Percentiles rank a stretch among this genome's conserved stretches.
Evolutionary conservation across 352 stramenopile genomes (phyloP).

Genomic region (Detonula confervacea): DNA sequence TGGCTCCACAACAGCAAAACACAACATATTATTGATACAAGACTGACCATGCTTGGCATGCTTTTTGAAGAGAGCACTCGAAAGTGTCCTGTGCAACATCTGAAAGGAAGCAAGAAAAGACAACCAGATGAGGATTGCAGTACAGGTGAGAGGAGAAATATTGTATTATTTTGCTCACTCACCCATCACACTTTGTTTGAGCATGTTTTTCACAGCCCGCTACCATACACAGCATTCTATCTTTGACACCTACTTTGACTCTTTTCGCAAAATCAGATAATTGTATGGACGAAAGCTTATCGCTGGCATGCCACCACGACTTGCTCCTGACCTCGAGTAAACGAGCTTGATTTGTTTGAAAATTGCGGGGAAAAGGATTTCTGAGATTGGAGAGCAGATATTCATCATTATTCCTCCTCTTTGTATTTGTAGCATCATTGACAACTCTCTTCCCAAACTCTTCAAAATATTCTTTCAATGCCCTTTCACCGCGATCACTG

Average conservation of each 20-base stretch:
- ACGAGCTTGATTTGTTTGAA: slow-evolving; percentile 38
- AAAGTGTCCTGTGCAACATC: slow-evolving; percentile 45
- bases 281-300: slow-evolving; percentile 20
- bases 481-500: slow-evolving; percentile 19
- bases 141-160: too few species aligned
- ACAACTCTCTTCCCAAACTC: slow-evolving; percentile 23
- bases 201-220: slow-evolving; percentile 46
- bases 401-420: slow-evolving; percentile 12
- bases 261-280: slow-evolving; percentile 28
- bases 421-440: slow-evolving; percentile 14
- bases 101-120: too few species aligned
- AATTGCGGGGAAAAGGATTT: slow-evolving; percentile 40
- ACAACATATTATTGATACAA: neutral
- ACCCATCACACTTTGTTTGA: slow-evolving; percentile 48
- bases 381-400: slow-evolving; percentile 2
- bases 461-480: slow-evolving; percentile 46
- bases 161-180: too few species aligned
- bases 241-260: slow-evolving; percentile 41
- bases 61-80: slow-evolving; percentile 33
- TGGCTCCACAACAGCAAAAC: neutral
- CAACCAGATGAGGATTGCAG: too few species aligned
- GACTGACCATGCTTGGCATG: slow-evolving; percentile 24
- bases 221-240: slow-evolving; percentile 57
- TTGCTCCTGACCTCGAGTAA: slow-evolving; percentile 24
- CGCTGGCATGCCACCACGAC: neutral